A percentile compares a stretch with the other conserved stretches of the same genome.
Conservation (phyloP, 148 eudicot genomes). For the Amaranthus palmeri region DNA sequence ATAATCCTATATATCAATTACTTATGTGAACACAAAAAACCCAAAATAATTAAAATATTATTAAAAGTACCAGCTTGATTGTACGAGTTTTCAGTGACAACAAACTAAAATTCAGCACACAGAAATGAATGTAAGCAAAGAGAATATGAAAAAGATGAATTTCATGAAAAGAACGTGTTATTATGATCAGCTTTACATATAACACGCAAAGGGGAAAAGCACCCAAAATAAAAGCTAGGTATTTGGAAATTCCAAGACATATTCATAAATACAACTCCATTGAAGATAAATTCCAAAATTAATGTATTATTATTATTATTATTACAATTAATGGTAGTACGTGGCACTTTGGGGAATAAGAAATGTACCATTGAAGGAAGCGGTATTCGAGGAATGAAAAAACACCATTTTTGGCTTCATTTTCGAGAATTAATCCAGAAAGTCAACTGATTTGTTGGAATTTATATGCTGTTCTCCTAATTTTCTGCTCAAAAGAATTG, state of each 20-base stretch:
- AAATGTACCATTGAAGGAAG: slow-evolving; percentile 9
- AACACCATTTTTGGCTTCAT: not conserved
- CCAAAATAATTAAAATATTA: not conserved
- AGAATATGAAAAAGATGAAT: not conserved
- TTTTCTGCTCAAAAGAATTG: no score
- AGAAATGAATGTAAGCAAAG: not conserved
- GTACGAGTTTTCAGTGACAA: slow-evolving; percentile 1
- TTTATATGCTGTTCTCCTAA: not conserved
- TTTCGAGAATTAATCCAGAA: not conserved
- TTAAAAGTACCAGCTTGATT: slow-evolving; percentile 7
- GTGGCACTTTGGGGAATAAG: not conserved
- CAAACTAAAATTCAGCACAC: slow-evolving; percentile 4
- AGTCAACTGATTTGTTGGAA: slow-evolving; percentile 21
- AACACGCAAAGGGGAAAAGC: slow-evolving; percentile 50
- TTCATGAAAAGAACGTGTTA: slow-evolving; percentile 23
- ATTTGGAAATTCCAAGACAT: not conserved
- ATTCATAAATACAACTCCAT: not conserved
- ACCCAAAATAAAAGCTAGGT: not conserved
- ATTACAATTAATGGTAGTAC: no score
- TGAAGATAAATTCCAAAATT: not conserved
- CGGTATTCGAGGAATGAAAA: slow-evolving; percentile 13
- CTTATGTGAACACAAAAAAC: not conserved
- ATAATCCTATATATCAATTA: slow-evolving; percentile 16
- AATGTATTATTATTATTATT: no score
- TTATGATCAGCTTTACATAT: slow-evolving; percentile 14